phyloP scores from a whole-genome alignment of 1,139 yeast species.

The Geotrichum candidum region DNA sequence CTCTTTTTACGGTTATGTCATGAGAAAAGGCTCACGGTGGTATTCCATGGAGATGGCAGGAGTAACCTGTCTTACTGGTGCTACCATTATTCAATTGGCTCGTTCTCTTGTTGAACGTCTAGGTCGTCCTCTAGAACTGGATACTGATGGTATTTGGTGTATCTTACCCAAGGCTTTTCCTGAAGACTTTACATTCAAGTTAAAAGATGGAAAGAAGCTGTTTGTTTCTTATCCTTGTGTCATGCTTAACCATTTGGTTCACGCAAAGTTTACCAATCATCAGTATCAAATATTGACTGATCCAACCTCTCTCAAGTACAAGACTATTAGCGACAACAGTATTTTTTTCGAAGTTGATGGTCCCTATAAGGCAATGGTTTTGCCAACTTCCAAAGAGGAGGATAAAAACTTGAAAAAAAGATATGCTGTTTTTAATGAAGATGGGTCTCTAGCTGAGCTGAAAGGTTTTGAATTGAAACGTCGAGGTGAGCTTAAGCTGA shows the following conservation, averaged over 20 bases:
- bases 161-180: conserved; percentile 90
- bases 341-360: conserved; percentile 98
- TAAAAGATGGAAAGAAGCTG: conserved; percentile 72
- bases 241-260: conserved; percentile 91
- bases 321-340: conserved; percentile 80
- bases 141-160: conserved; percentile 99
- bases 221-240: conserved; percentile 90
- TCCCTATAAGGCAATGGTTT: conserved; percentile 94
- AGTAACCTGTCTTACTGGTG: conserved; percentile 95
- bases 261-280: conserved; percentile 82
- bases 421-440: conserved; percentile 94
- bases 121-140: conserved; percentile 93
- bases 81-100: conserved; percentile 97
- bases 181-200: conserved; percentile 67
- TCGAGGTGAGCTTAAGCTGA: conserved; percentile 90
- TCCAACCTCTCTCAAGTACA: conserved; percentile 59
- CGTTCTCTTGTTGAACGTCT: conserved; percentile 85
- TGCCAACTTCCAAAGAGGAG: conserved; percentile 96
- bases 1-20: conserved; percentile 95
- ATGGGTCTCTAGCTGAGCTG: conserved; percentile 88
- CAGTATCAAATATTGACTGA: conserved; percentile 88
- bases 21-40: conserved; percentile 99
- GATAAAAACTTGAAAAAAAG: conserved; percentile 94
- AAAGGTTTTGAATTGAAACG: conserved; percentile 96
- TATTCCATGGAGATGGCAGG: conserved; percentile 99